A percentile compares a stretch with the other conserved stretches of the same genome.
These are phyloP conservation scores for Trichoderma asperellum DNA, from an alignment of 2,329 filamentous ascomycete genomes.

Conservation along the genomic window DNA sequence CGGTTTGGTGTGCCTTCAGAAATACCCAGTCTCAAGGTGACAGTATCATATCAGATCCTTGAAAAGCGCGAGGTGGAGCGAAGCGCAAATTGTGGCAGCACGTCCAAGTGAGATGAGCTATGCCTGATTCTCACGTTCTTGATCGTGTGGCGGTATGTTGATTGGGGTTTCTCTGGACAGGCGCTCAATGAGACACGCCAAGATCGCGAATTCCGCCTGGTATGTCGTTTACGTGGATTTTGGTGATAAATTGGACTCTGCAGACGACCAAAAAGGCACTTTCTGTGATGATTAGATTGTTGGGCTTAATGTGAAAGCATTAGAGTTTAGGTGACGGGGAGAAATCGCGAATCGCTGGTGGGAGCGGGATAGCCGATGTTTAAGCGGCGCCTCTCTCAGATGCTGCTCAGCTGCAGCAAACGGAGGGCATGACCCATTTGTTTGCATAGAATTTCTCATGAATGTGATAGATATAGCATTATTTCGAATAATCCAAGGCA, in stretches of 20 bases:
- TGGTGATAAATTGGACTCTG: neutral
- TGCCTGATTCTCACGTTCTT: neutral
- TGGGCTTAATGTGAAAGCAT: constrained; percentile 20
- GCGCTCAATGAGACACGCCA: no score
- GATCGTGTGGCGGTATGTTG: constrained; percentile 10
- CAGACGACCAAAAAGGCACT: neutral
- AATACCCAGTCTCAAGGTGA: neutral
- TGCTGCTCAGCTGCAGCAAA: constrained; percentile 1
- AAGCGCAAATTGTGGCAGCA: neutral
- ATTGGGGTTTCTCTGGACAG: neutral
- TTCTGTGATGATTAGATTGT: constrained; percentile 3
- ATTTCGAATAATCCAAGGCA: neutral
- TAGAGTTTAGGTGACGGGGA: constrained; percentile 13
- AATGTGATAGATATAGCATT: neutral
- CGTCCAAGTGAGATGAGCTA: neutral
- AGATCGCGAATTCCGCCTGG: neutral
- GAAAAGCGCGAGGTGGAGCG: neutral
- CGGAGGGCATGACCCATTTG: neutral
- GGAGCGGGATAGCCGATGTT: constrained; percentile 10
- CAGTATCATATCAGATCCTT: constrained; percentile 1
- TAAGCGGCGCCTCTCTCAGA: constrained; percentile 22
- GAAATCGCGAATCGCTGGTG: constrained; percentile 9
- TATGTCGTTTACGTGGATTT: neutral
- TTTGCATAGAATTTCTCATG: neutral
- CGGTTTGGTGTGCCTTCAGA: neutral